Percentiles rank a stretch among this genome's conserved stretches.
phyloP scores from a whole-genome alignment of 2,329 filamentous ascomycete genomes.

The Cordyceps fumosorosea region DNA sequence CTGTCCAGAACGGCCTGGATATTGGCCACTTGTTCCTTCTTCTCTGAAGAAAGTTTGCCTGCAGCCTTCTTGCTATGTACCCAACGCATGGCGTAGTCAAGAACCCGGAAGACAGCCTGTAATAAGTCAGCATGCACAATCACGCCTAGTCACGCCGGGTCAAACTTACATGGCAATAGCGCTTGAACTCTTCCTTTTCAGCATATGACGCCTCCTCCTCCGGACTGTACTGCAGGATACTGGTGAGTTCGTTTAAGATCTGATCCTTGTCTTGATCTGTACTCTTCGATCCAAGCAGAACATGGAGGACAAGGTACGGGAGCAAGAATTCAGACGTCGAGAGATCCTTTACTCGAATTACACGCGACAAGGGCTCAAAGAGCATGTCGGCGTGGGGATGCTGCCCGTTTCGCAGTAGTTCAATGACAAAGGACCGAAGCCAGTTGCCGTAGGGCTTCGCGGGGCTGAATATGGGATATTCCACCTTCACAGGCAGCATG shows the following conservation, averaged over 20 bases:
- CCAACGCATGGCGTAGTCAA: conserved; percentile 92
- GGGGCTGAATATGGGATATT: conserved; percentile 73
- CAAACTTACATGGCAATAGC: conserved; percentile 74
- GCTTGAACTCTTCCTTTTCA: conserved; percentile 68
- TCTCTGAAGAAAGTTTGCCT: conserved; percentile 25
- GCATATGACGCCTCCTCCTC: conserved; percentile 45
- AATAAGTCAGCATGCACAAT: conserved; percentile 16
- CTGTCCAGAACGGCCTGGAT: conserved; percentile 47
- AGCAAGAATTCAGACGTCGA: conserved; percentile 82
- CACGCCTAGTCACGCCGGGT: neutral
- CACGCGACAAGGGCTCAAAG: conserved; percentile 73
- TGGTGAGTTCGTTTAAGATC: conserved; percentile 66
- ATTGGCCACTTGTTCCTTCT: conserved; percentile 43
- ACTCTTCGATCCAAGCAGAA: conserved; percentile 63
- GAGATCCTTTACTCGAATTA: conserved; percentile 79
- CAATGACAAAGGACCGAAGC: conserved; percentile 73
- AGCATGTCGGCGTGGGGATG: conserved; percentile 68
- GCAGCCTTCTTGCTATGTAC: conserved; percentile 60
- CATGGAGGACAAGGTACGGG: conserved; percentile 79
- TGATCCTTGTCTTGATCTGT: conserved; percentile 55
- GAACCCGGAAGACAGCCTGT: conserved; percentile 77
- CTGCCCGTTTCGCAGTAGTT: conserved; percentile 73
- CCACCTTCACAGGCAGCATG: conserved; percentile 47
- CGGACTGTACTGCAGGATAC: conserved; percentile 60
- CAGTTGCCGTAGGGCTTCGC: conserved; percentile 69